Percentiles rank a stretch among this genome's conserved stretches.
phyloP scores from a whole-genome alignment of 768 basidiomycete species.

The Suillus hirtellus region DNA sequence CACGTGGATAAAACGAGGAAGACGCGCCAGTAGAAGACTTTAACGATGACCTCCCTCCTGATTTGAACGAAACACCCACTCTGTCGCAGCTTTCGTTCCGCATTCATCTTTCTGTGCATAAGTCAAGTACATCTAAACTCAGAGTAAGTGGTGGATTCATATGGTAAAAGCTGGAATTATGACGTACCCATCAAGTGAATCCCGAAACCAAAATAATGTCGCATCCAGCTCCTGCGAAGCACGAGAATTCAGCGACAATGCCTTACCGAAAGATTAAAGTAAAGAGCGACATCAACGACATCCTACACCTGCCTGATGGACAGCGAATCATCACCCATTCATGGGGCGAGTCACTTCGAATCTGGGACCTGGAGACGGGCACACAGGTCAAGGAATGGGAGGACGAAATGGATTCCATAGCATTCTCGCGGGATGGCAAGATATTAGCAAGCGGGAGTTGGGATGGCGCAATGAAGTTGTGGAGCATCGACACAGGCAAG shows the following conservation, averaged over 20 bases:
- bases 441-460: neutral
- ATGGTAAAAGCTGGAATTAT: neutral
- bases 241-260: neutral
- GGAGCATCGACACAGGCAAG: neutral
- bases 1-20: neutral
- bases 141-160: neutral
- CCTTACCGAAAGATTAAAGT: neutral
- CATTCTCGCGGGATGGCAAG: neutral
- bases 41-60: neutral
- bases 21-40: neutral
- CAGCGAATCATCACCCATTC: neutral
- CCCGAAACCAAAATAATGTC: neutral
- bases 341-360: neutral
- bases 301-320: neutral
- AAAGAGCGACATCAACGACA: neutral
- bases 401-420: neutral
- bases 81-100: neutral
- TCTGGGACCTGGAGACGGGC: neutral
- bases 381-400: neutral
- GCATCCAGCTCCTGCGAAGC: neutral
- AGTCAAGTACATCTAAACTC: neutral
- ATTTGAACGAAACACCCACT: neutral
- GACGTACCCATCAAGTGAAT: neutral
- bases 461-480: neutral
- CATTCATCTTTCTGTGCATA: neutral